Conservation (phyloP, 2,329 filamentous ascomycete genomes). For the Clathrospora elynae region DNA sequence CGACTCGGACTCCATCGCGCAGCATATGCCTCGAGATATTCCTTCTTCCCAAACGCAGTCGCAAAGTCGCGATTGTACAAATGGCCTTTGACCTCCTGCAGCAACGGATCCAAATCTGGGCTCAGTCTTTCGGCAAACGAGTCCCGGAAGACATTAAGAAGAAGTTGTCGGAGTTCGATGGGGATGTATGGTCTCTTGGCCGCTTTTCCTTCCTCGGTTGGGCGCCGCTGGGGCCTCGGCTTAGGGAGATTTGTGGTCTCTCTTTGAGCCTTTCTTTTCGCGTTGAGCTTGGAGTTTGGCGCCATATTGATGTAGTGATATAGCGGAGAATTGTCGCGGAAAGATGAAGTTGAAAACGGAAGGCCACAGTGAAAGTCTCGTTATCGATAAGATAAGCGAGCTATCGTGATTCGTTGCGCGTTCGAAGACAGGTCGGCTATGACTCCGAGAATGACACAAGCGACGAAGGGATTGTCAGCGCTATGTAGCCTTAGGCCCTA, state of each 20-base stretch:
- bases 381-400: constrained; percentile 20
- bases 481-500: no score
- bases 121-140: constrained; percentile 58
- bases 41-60: constrained; percentile 73
- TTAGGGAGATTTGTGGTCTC: constrained; percentile 16
- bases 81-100: constrained; percentile 85
- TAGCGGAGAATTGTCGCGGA: background rate
- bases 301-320: constrained; percentile 12
- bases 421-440: no score
- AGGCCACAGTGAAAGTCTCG: constrained; percentile 11
- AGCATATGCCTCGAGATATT: constrained; percentile 80
- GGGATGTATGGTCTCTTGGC: constrained; percentile 46
- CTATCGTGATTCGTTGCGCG: constrained; percentile 1
- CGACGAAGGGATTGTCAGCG: no score
- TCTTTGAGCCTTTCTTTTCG: constrained; percentile 21
- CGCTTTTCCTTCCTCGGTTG: constrained; percentile 7
- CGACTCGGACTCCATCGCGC: constrained; percentile 88
- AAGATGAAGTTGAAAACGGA: background rate
- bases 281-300: constrained; percentile 20
- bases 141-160: constrained; percentile 74
- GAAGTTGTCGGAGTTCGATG: constrained; percentile 66
- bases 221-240: constrained; percentile 2
- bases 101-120: constrained; percentile 58
- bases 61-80: constrained; percentile 86
- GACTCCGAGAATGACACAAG: no score